Conservation (phyloP, 495 filamentous ascomycete species). For the Penicillium desertorum region DNA sequence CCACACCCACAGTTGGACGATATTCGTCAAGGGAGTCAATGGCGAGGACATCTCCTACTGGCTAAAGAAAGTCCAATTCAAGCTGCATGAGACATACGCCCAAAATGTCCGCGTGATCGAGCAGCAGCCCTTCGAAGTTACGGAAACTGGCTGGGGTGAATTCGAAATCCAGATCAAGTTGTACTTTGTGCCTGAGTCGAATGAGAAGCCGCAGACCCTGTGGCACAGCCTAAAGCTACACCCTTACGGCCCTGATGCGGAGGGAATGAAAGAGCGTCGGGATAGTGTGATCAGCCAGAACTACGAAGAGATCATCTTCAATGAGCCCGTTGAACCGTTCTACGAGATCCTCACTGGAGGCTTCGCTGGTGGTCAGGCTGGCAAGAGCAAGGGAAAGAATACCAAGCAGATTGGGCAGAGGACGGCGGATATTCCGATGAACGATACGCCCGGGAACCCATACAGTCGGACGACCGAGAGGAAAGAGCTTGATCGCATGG, state of each 20-base stretch:
- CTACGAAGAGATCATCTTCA: conserved; percentile 92
- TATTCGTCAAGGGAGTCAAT: conserved; percentile 84
- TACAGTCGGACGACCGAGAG: conserved; percentile 74
- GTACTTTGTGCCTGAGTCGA: conserved; percentile 79
- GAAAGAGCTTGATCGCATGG: conserved; percentile 60
- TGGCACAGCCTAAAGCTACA: conserved; percentile 91
- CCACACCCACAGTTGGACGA: conserved; percentile 94
- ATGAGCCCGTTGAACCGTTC: conserved; percentile 89
- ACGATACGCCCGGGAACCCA: conserved; percentile 62
- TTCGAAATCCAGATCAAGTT: conserved; percentile 94
- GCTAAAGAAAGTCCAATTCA: conserved; percentile 96
- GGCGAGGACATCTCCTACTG: conserved; percentile 89
- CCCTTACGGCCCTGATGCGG: conserved; percentile 79
- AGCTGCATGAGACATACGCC: conserved; percentile 91
- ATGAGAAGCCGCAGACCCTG: conserved; percentile 87
- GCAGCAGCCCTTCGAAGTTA: conserved; percentile 77
- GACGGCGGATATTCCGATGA: conserved; percentile 69
- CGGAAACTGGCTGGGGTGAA: conserved; percentile 95
- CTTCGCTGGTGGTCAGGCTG: conserved; percentile 30
- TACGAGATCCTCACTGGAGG: conserved; percentile 77
- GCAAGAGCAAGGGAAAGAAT: conserved; percentile 49
- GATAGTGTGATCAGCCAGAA: conserved; percentile 70
- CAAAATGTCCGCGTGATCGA: conserved; percentile 79
- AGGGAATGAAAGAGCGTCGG: conserved; percentile 63
- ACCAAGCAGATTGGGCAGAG: conserved; percentile 48